phyloP scores from a whole-genome alignment of 176 grass and related monocot genomes.

The Zizania latifolia region DNA sequence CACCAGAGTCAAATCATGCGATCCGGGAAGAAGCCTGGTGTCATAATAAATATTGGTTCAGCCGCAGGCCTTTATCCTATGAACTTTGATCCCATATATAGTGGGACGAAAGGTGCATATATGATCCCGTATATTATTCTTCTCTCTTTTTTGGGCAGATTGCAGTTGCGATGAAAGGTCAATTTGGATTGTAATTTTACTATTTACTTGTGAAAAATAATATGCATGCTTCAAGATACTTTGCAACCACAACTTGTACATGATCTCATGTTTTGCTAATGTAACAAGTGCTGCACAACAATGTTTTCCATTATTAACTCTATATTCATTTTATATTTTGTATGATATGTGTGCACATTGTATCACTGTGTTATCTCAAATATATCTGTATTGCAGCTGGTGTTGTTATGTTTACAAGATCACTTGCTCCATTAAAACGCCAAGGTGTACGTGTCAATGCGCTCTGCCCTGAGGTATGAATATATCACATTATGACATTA shows the following conservation, averaged over 20 bases:
- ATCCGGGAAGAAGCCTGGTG: slow-evolving; percentile 71
- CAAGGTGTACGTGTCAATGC: slow-evolving; percentile 85
- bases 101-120: slow-evolving; percentile 76
- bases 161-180: background rate
- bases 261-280: background rate
- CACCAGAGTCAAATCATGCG: slow-evolving; percentile 83
- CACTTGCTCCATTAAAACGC: slow-evolving; percentile 75
- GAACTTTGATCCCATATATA: slow-evolving; percentile 66
- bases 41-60: slow-evolving; percentile 93
- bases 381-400: slow-evolving; percentile 62
- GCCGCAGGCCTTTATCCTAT: slow-evolving; percentile 86
- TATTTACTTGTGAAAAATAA: slow-evolving; percentile 12
- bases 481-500: background rate
- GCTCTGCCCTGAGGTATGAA: slow-evolving; percentile 87
- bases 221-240: background rate
- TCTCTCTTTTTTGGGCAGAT: background rate
- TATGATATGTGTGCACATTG: background rate
- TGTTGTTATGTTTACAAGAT: slow-evolving; percentile 88
- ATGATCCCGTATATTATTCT: background rate
- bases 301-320: background rate
- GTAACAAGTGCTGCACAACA: background rate
- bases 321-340: background rate
- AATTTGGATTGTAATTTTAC: background rate
- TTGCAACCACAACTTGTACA: background rate
- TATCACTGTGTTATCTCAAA: slow-evolving; percentile 2